Base-by-base conservation (phyloP, 1,284 basidiomycete species). In the Ganoderma multipileum region DNA sequence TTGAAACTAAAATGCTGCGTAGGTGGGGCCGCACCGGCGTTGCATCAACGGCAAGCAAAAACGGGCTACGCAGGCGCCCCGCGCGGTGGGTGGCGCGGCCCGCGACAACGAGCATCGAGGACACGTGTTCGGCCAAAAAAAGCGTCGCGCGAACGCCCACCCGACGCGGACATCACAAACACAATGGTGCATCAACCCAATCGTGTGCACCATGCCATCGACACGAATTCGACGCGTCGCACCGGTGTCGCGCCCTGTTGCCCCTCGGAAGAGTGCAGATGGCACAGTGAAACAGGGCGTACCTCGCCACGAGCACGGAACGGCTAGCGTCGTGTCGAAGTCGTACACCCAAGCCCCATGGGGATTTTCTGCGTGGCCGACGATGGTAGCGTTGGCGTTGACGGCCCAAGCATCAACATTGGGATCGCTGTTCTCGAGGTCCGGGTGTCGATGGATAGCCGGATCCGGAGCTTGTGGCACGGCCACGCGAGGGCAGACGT, bases 271-370 rank as follows among this genome's bases (percentile, higher is more conserved):
- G 18, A 28, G 33, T n/a, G 18, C 55, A 20, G 36, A 44, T 47
- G 47, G 44, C 14, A n/a, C 38, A 30, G 52, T 42, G n/a, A n/a
- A 63, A 26, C 12, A 9, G 16, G 44, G 65, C 82, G 69, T 75
- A 86, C 89, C 84, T 79, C 80, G 72, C 80, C 83, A 83, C 61
- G 76, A 71, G 77, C 85, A 88, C 63, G 89, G 89, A 61, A 83
- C 71, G 6, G 79, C 74, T 41, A 91, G 80, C 41, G 72, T 72
- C 30, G 83, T 87, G 74, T 92, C 91, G 67, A 90, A 85, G 79
- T 91, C 89, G 78, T 92, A 93, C 50, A 91, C 84, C 86, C 88
- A 91, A 20, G 14, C 41, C 18, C 28, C 18, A 38, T n/a, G 23
- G 33, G 14, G 16, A 9, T 8, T 8, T 47, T 26, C 23, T n/a